Conservation (phyloP, 306 rosid genomes). For the Cucurbita pepo region DNA sequence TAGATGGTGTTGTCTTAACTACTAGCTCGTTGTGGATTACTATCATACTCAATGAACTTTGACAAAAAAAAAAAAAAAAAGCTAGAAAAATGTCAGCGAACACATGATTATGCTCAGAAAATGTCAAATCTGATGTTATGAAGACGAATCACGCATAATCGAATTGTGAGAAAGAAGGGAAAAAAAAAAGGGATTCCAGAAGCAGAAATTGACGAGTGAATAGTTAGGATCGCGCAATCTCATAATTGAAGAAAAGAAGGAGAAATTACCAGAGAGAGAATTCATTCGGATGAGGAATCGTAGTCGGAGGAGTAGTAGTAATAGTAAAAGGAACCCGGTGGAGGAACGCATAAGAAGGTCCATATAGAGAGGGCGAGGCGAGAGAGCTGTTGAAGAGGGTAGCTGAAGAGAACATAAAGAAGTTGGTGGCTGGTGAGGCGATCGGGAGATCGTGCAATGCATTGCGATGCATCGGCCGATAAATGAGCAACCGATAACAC, state of each 20-base stretch:
- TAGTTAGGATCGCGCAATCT: background rate
- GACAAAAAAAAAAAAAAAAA: background rate
- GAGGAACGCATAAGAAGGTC: slow-evolving; percentile 57
- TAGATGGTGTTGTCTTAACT: background rate
- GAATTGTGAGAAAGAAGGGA: background rate
- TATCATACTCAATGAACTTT: background rate
- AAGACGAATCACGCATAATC: too few relatives aligned
- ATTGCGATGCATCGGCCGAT: slow-evolving; percentile 61
- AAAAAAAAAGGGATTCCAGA: background rate
- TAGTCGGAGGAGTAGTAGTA: slow-evolving; percentile 23
- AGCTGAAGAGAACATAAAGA: slow-evolving; percentile 40
- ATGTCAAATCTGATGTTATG: background rate
- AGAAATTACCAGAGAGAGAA: background rate
- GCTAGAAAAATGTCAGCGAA: background rate
- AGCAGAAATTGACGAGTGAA: background rate
- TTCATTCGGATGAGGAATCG: slow-evolving; percentile 4
- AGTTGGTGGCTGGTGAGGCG: slow-evolving; percentile 37
- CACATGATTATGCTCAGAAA: background rate
- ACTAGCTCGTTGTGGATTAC: background rate
- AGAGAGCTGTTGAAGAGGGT: slow-evolving; percentile 64
- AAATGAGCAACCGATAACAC: slow-evolving; percentile 49
- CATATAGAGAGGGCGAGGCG: slow-evolving; percentile 55
- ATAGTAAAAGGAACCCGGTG: slow-evolving; percentile 23
- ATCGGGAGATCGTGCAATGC: slow-evolving; percentile 35
- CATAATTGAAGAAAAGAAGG: background rate